phyloP scores from a whole-genome alignment of 2,329 filamentous ascomycete species.

The Sphaerulina musiva region DNA sequence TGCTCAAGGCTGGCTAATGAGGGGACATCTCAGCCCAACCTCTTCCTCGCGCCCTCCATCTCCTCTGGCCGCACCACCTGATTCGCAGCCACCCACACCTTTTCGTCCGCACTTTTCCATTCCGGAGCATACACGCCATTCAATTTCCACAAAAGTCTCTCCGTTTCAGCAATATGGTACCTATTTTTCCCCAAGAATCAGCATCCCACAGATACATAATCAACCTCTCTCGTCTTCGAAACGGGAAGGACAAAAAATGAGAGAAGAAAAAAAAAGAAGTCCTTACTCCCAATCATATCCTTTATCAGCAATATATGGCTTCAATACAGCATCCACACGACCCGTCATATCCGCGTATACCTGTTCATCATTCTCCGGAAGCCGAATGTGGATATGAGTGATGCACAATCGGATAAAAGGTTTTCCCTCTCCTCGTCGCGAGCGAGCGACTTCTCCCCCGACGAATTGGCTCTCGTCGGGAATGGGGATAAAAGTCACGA shows the following conservation, averaged over 20 bases:
- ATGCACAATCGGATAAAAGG: conserved; percentile 37
- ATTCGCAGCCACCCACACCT: conserved; percentile 20
- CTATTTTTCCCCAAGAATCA: not conserved
- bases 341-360: conserved; percentile 20
- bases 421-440: conserved; percentile 18
- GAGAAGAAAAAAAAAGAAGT: conserved; percentile 17
- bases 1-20: not conserved
- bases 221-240: no score
- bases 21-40: not conserved
- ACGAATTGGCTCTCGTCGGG: conserved; percentile 28
- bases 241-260: no score
- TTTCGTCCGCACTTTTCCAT: conserved; percentile 31
- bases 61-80: conserved; percentile 12
- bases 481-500: conserved; percentile 37
- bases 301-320: conserved; percentile 38
- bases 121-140: conserved; percentile 38
- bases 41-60: conserved; percentile 11
- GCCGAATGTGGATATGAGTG: conserved; percentile 31
- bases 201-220: not conserved
- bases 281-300: conserved; percentile 40
- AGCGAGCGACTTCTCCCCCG: conserved; percentile 22
- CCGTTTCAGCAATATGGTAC: conserved; percentile 38
- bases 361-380: conserved; percentile 12
- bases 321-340: conserved; percentile 33
- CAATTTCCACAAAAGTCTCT: conserved; percentile 40